Percentiles rank a stretch among this genome's conserved stretches.
Evolutionary conservation across 768 basidiomycete genomes (phyloP).

Genomic region (Dentipellis sp.): DNA sequence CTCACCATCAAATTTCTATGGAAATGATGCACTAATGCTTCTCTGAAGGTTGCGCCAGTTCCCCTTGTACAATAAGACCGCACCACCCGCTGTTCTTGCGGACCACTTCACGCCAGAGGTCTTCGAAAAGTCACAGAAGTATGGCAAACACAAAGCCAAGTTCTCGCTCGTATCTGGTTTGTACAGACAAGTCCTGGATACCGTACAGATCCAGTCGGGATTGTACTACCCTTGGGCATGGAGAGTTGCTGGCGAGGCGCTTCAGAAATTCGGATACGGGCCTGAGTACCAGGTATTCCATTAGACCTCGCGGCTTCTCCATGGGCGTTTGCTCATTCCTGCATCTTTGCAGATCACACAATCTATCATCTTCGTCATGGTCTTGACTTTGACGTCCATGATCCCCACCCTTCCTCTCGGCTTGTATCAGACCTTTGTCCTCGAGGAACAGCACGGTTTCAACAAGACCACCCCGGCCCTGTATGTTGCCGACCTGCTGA

Average conservation of each 20-base stretch:
- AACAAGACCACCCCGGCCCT: conserved; percentile 82
- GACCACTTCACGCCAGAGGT: conserved; percentile 57
- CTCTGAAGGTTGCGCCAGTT: conserved; percentile 61
- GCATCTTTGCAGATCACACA: conserved; percentile 57
- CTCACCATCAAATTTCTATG: neutral
- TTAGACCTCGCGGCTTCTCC: neutral
- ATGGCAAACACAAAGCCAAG: conserved; percentile 85
- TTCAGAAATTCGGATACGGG: conserved; percentile 51
- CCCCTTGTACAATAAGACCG: conserved; percentile 68
- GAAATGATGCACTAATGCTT: no score
- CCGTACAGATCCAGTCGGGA: conserved; percentile 60
- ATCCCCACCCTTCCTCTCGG: conserved; percentile 68
- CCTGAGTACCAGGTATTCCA: conserved; percentile 60
- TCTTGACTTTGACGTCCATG: conserved; percentile 57
- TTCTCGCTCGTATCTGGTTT: conserved; percentile 69
- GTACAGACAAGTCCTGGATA: conserved; percentile 66
- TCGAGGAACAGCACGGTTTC: conserved; percentile 94
- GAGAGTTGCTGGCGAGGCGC: conserved; percentile 46
- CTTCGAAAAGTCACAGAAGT: conserved; percentile 85
- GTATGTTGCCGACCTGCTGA: conserved; percentile 74
- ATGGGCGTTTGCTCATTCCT: neutral
- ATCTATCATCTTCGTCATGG: conserved; percentile 67
- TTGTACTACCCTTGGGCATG: conserved; percentile 76
- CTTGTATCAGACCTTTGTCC: conserved; percentile 83
- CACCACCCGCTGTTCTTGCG: conserved; percentile 63